phyloP scores from a whole-genome alignment of 108 stramenopile species.

The Cyclotella cryptica region DNA sequence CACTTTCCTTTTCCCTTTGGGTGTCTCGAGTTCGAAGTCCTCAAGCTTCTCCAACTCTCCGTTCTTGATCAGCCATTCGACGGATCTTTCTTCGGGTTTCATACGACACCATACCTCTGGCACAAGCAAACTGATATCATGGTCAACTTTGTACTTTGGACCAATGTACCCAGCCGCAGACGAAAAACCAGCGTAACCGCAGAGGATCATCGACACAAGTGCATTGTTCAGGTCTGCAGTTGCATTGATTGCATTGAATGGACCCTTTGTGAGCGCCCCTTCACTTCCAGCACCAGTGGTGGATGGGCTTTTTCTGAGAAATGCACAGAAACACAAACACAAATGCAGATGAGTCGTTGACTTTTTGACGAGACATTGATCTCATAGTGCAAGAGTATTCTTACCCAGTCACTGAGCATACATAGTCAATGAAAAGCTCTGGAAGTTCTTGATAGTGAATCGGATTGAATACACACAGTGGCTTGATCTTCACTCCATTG shows the following conservation, averaged over 20 bases:
- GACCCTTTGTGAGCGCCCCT: slow-evolving; percentile 63
- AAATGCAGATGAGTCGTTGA: not conserved
- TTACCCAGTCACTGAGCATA: slow-evolving; percentile 64
- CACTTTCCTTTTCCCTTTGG: slow-evolving; percentile 49
- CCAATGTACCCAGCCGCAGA: slow-evolving; percentile 67
- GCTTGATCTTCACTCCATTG: slow-evolving; percentile 59
- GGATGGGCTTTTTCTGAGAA: slow-evolving; percentile 46
- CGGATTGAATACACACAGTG: slow-evolving; percentile 66
- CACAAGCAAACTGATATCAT: slow-evolving; percentile 58
- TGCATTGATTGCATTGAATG: slow-evolving; percentile 67
- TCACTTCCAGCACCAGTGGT: slow-evolving; percentile 67
- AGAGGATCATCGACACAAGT: slow-evolving; percentile 63
- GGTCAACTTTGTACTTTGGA: slow-evolving; percentile 64
- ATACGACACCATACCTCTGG: slow-evolving; percentile 71
- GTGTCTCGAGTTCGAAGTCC: slow-evolving; percentile 54
- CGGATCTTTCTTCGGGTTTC: slow-evolving; percentile 58
- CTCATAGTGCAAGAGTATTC: not conserved
- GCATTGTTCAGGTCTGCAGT: slow-evolving; percentile 69
- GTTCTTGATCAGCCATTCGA: slow-evolving; percentile 54
- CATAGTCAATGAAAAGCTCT: slow-evolving; percentile 66
- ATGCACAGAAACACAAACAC: not conserved
- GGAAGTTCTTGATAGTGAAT: slow-evolving; percentile 68
- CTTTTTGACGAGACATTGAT: not conserved
- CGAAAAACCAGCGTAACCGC: slow-evolving; percentile 61
- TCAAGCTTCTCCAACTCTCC: slow-evolving; percentile 59